Conservation (phyloP, 306 rosid species). For the Hippophae tibetana region DNA sequence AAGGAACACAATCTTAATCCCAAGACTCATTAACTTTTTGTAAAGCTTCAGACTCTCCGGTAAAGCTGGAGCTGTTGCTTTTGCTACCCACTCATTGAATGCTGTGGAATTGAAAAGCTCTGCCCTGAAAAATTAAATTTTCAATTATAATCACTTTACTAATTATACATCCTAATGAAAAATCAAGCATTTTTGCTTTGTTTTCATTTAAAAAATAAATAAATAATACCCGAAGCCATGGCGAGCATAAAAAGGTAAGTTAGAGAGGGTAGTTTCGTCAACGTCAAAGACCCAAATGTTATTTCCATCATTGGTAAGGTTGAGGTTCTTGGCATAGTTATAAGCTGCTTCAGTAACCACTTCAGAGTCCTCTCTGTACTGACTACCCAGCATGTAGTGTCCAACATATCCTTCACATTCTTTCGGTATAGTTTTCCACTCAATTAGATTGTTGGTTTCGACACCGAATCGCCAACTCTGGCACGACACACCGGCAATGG, state of each 20-base stretch:
- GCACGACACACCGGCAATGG: conserved; percentile 21
- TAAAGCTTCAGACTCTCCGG: conserved; percentile 42
- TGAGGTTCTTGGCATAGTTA: conserved; percentile 13
- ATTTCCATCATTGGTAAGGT: conserved; percentile 15
- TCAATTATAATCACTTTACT: too few relatives aligned
- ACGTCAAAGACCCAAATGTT: conserved; percentile 38
- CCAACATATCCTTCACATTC: conserved; percentile 37
- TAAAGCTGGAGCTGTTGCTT: conserved; percentile 33
- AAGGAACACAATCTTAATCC: conserved; percentile 39
- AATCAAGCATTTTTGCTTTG: background rate
- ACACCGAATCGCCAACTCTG: conserved; percentile 55
- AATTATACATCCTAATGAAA: background rate
- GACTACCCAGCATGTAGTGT: conserved; percentile 31
- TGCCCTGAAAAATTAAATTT: conserved; percentile 21
- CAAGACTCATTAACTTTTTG: conserved; percentile 19
- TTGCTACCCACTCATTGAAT: conserved; percentile 26
- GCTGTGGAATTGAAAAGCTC: conserved; percentile 11
- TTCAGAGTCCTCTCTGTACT: conserved; percentile 39
- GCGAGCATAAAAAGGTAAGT: conserved; percentile 37
- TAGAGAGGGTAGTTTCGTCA: conserved; percentile 51
- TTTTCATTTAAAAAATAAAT: background rate
- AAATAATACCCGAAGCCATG: conserved; percentile 45
- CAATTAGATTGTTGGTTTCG: conserved; percentile 38
- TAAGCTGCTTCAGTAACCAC: conserved; percentile 20
- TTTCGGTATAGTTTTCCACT: conserved; percentile 28